phyloP scores from a whole-genome alignment of 2,329 filamentous ascomycete genomes.

The Trichoderma guizhouense region DNA sequence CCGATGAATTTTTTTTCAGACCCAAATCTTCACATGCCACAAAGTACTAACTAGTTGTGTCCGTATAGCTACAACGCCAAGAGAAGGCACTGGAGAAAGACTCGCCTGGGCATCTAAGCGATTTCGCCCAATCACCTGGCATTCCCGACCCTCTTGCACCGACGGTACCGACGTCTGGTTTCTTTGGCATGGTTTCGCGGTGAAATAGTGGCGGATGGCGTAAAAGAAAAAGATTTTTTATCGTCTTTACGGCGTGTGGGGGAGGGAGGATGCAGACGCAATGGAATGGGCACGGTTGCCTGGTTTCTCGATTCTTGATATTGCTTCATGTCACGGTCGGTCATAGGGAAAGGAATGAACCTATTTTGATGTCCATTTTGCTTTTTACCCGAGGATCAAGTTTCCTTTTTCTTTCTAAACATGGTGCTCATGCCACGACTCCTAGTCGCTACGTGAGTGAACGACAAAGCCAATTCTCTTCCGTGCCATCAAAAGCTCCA shows the following conservation, averaged over 20 bases:
- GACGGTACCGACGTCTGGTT: constrained; percentile 18
- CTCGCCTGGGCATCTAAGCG: constrained; percentile 94
- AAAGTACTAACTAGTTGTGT: background rate
- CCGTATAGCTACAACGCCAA: constrained; percentile 96
- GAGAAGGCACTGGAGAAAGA: constrained; percentile 99
- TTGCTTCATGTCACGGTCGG: constrained; percentile 46
- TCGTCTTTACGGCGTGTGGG: constrained; percentile 27
- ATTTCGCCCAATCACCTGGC: constrained; percentile 31
- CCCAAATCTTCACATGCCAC: background rate
- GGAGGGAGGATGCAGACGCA: constrained; percentile 24
- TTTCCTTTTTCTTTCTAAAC: background rate
- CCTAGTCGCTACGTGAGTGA: background rate
- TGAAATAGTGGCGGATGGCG: constrained; percentile 23
- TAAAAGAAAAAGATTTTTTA: constrained; percentile 19
- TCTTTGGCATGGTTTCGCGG: constrained; percentile 30
- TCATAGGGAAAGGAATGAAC: constrained; percentile 40
- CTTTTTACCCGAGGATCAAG: background rate
- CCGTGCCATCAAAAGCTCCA: background rate
- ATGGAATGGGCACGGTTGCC: constrained; percentile 33
- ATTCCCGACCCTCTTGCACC: constrained; percentile 25
- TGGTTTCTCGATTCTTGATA: constrained; percentile 38
- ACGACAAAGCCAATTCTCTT: background rate
- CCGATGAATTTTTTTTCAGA: background rate
- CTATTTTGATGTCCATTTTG: constrained; percentile 31
- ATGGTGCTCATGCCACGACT: background rate